A percentile compares a stretch with the other conserved stretches of the same genome.
These are phyloP conservation scores for Magnusiomyces suaveolens DNA, from an alignment of 1,139 yeast species.

Conservation along the genomic window DNA sequence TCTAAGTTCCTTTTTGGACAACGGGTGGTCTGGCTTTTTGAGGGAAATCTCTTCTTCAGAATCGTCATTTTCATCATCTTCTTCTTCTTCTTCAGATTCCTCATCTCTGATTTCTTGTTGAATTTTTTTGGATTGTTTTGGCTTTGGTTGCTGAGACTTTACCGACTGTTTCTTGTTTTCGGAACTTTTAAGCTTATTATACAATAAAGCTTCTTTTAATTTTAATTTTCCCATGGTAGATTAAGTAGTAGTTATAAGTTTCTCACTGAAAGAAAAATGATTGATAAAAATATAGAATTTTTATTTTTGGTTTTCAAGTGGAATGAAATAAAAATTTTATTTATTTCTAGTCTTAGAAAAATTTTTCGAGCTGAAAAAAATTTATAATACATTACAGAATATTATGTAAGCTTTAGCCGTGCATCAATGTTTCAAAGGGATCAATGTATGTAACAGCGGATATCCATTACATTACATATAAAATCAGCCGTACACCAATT, in stretches of 20 bases:
- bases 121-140: conserved; percentile 7
- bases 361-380: background rate
- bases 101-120: conserved; percentile 15
- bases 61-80: conserved; percentile 11
- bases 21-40: conserved; percentile 17
- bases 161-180: background rate
- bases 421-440: too few species aligned
- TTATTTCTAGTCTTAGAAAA: background rate
- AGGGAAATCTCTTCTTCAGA: conserved; percentile 15
- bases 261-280: background rate
- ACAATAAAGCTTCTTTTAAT: conserved; percentile 3
- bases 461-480: too few species aligned
- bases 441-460: too few species aligned
- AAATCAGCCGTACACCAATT: too few species aligned
- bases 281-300: too few species aligned
- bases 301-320: too few species aligned
- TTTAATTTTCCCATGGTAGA: conserved; percentile 1
- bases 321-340: too few species aligned
- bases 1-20: conserved; percentile 24
- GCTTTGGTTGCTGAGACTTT: background rate
- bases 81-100: too few species aligned
- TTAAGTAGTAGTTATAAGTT: background rate
- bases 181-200: background rate
- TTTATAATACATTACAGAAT: too few species aligned
- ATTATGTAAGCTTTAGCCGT: too few species aligned